Conservation (phyloP, 352 stramenopile species). For the Thalassiosira allenii region DNA sequence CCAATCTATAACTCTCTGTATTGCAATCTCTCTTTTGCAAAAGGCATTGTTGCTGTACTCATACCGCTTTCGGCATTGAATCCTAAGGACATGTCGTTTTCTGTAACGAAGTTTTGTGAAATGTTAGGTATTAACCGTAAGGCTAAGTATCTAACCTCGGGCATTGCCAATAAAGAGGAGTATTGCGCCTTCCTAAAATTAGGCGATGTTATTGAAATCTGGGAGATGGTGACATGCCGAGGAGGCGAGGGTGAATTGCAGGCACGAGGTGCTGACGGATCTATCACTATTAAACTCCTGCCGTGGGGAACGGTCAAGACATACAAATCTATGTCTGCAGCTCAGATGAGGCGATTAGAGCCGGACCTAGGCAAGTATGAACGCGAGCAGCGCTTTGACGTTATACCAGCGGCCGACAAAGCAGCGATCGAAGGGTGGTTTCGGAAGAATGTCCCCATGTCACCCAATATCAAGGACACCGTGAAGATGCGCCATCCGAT, state of each 20-base stretch:
- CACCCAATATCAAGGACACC: constrained; percentile 14
- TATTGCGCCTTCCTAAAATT: neutral
- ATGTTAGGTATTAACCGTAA: constrained; percentile 8
- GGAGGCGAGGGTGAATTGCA: constrained; percentile 1
- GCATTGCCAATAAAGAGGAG: neutral
- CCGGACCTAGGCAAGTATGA: neutral
- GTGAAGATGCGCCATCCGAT: constrained; percentile 2
- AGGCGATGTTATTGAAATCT: neutral
- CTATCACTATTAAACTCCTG: constrained; percentile 5
- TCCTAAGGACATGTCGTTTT: neutral
- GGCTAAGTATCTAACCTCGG: constrained; percentile 6
- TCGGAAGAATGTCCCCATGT: neutral
- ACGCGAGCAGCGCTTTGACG: neutral
- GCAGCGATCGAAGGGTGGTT: neutral
- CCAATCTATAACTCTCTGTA: no score
- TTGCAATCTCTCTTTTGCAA: neutral
- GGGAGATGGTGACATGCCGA: neutral
- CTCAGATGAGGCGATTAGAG: neutral
- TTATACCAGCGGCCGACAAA: neutral
- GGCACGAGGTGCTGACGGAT: constrained; percentile 1
- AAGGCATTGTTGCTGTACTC: neutral
- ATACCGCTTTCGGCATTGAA: neutral
- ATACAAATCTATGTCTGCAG: neutral
- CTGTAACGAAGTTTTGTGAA: neutral
- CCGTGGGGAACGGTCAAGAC: constrained; percentile 7